phyloP scores from a whole-genome alignment of 345 rosid genomes.

The Theobroma cacao region DNA sequence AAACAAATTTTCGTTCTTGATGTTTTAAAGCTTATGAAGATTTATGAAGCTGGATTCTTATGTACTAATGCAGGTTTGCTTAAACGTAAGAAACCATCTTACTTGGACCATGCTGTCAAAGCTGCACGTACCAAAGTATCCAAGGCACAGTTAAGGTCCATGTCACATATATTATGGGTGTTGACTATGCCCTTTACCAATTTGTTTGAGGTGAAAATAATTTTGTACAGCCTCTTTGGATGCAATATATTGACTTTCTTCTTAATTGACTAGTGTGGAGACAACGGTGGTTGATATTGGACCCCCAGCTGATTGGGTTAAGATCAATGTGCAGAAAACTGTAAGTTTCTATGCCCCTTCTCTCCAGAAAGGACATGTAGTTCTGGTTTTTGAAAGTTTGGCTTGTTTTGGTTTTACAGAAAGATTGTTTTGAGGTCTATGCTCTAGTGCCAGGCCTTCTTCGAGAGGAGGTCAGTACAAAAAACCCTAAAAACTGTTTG shows the following conservation, averaged over 20 bases:
- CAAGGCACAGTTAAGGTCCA: slow-evolving; percentile 59
- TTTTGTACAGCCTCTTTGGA: not conserved
- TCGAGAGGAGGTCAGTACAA: slow-evolving; percentile 55
- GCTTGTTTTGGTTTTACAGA: slow-evolving; percentile 33
- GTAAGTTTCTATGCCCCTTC: slow-evolving; percentile 34
- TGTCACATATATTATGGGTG: not conserved
- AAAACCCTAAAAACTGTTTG: not conserved
- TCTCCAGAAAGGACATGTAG: not conserved
- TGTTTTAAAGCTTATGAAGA: slow-evolving; percentile 13
- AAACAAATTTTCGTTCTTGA: not conserved
- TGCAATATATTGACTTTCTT: slow-evolving; percentile 1
- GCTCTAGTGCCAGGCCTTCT: slow-evolving; percentile 78
- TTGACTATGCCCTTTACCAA: slow-evolving; percentile 3
- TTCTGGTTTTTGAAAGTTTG: not conserved
- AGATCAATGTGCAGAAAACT: slow-evolving; percentile 62
- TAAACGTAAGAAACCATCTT: slow-evolving; percentile 71
- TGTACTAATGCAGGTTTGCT: slow-evolving; percentile 49
- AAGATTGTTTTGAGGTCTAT: slow-evolving; percentile 66
- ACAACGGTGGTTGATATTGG: slow-evolving; percentile 55
- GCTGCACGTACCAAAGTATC: slow-evolving; percentile 45
- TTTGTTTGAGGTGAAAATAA: not conserved
- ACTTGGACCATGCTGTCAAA: slow-evolving; percentile 44
- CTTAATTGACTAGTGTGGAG: slow-evolving; percentile 39
- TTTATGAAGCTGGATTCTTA: slow-evolving; percentile 14
- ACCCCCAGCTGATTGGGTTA: slow-evolving; percentile 74